Base-by-base conservation (phyloP, 192 early-diverging fungal species). In the Entophlyctis luteolus region DNA sequence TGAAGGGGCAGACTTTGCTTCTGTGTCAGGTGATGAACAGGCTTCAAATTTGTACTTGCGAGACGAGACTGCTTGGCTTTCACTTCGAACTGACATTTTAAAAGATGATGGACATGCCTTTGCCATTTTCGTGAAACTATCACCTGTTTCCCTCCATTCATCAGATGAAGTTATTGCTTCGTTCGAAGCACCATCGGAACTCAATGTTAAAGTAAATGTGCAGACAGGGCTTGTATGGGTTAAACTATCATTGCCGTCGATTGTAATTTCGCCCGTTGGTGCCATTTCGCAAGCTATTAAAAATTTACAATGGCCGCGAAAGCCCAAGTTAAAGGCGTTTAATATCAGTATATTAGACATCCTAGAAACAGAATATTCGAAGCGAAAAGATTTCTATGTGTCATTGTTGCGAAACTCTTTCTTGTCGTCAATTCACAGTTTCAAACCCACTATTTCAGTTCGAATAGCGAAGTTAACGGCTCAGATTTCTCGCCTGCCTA, bases 331-430 rank as follows among this genome's bases (percentile, higher is more conserved):
- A 16, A 57, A 35, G 1, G 8, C 14, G 28, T 18, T 28, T n/a
- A 12, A n/a, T 25, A 8, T 8, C 39, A 42, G 8, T 42, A 8
- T 50, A 28, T 66, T 50, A 37, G 60, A 47, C 3, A 10, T 63
- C 16, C 29, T 63, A 31, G 25, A 47, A 22, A 22, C 3, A 2
- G 63, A 66, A 55, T 66, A 66, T 33, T 16, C 6, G 16, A 18
- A 22, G 34, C 33, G 45, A 2, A 53, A 55, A 25, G 63, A 66
- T 20, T 66, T 38, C 35, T 66, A 66, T 33, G 42, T 66, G n/a
- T 66, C 63, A 4, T 28, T 66, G 29, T 29, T 66, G 16, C 28
- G 63, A n/a, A 42, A 66, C 20, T n/a, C 63, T 18, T 66, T 66
- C 36, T 28, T 66, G 10, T 52, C 63, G n/a, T 25, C 63, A 4